Base-by-base conservation (phyloP, 768 basidiomycete genomes). In the Kwoniella sp. region DNA sequence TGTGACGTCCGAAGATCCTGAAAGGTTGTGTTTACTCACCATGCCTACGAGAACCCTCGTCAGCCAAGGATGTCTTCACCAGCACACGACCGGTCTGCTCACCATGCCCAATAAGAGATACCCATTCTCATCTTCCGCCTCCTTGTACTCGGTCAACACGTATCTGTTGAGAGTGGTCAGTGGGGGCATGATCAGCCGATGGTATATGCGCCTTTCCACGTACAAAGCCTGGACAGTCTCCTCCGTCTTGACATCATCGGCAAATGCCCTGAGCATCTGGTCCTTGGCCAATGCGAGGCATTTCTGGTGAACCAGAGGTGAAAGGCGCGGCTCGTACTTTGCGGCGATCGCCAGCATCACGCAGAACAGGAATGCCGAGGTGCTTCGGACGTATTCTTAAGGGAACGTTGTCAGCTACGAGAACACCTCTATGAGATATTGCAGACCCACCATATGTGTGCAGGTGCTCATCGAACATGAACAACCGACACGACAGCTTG, bases 311-410 rank as follows among this genome's bases (percentile, higher is more conserved):
- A 26, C 30, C 22, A 20, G 28, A 26, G 23, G 30, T 38, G 25
- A 29, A 25, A 61, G 28, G 8, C 38, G 31, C 7, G 60, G 30
- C 15, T 55, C 51, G 54, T 55, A 63, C 29, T 63, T 63, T 17
- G 62, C 62, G 13, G 62, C 62, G 11, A 45, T 29, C 2, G 62
- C 54, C 20, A 63, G 30, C 8, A 63, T 63, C 20, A 63, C 62
- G 47, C 62, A 63, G 30, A 63, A 63, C 41, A 63, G 48, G 55
- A 63, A 63, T 3, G 62, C 41, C 22, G 62, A 63, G 20, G 55
- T 55, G 5, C 25, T 41, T n/a, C 55, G 62, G 11, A 61, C 60
- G n/a, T 54, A 61, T 12, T 61, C 60, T 61, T 22, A 23, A 45
- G 29, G n/a, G n/a, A n/a, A n/a, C n/a, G n/a, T 13, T 23, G 5